These are phyloP conservation scores for Gentiana straminea DNA, from an alignment of 257 asterid genomes.

Conservation along the genomic window DNA sequence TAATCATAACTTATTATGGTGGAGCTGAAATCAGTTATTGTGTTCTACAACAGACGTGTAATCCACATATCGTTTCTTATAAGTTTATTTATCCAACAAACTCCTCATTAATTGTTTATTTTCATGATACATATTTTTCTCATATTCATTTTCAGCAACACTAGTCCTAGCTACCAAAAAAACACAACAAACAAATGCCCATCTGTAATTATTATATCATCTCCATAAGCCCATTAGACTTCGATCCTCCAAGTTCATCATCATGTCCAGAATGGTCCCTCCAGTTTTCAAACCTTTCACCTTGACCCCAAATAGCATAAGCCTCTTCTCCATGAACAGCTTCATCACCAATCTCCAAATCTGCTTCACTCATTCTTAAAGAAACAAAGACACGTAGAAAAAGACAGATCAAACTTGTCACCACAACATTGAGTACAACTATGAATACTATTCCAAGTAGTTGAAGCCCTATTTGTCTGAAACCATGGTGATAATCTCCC, in stretches of 20 bases:
- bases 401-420: slow-evolving; percentile 32
- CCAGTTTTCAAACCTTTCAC: slow-evolving; percentile 39
- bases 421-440: slow-evolving; percentile 21
- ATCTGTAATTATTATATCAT: background rate
- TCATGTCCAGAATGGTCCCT: slow-evolving; percentile 23
- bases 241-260: slow-evolving; percentile 8
- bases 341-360: slow-evolving; percentile 50
- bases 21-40: too few species aligned
- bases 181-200: too few species aligned
- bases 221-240: background rate
- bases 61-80: too few species aligned
- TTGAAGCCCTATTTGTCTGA: slow-evolving; percentile 43
- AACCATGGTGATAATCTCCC: slow-evolving; percentile 17
- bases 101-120: too few species aligned
- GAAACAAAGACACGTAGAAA: slow-evolving; percentile 30
- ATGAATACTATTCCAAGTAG: slow-evolving; percentile 26
- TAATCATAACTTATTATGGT: too few species aligned
- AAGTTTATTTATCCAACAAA: too few species aligned
- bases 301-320: slow-evolving; percentile 55
- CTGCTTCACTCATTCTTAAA: slow-evolving; percentile 44
- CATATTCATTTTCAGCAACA: too few species aligned
- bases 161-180: too few species aligned
- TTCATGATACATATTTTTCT: too few species aligned
- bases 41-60: too few species aligned
- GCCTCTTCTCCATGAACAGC: slow-evolving; percentile 67